Base-by-base conservation (phyloP, 2,329 filamentous ascomycete genomes). In the Colletotrichum sp. region DNA sequence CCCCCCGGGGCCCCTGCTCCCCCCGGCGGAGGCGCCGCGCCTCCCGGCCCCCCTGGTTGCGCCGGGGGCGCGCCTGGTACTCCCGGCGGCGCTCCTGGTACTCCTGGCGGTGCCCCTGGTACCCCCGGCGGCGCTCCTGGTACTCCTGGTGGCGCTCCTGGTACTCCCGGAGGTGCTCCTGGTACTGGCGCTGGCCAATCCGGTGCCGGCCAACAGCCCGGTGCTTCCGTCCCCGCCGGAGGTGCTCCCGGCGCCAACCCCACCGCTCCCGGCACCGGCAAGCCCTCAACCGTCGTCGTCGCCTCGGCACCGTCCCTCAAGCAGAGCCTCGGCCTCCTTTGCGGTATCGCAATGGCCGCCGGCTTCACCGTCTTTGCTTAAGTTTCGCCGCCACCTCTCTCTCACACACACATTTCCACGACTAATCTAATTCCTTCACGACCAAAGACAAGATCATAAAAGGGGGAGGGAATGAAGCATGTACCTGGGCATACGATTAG, bases 311-410 rank as follows among this genome's bases (percentile, higher is more conserved):
- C 80, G 8, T 80, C 81, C 9, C 34, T 82, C 69, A 81, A 79
- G 79, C 79, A 79, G 57, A 80, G 81, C 22, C 71, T 84, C 67
- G 74, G 78, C 25, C 70, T 81, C 16, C 71, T 82, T 34, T 79
- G 78, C 27, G 80, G 80, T 55, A 67, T 83, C 36, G 81, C 79
- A 34, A 71, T 84, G 57, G 73, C 81, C 12, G 80, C 78, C 19
- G 82, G 69, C 30, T 64, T 76, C 30, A 34, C 39, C 27, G 27
- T 73, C 29, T 49, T 76, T 64, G 64, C 73, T 39, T 65, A 59
- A 69, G 19, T 32, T 39, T 39, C 19, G 11, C 64, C n/a, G 11
- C 44, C 44, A 52, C n/a, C 44, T 22, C 11, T 52, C 44, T 52
- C 44, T 22, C 44, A 8, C 12, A 13, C 44, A 22, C 44, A 25